Base-by-base conservation (phyloP, 768 basidiomycete species). In the Piloderma croceum region DNA sequence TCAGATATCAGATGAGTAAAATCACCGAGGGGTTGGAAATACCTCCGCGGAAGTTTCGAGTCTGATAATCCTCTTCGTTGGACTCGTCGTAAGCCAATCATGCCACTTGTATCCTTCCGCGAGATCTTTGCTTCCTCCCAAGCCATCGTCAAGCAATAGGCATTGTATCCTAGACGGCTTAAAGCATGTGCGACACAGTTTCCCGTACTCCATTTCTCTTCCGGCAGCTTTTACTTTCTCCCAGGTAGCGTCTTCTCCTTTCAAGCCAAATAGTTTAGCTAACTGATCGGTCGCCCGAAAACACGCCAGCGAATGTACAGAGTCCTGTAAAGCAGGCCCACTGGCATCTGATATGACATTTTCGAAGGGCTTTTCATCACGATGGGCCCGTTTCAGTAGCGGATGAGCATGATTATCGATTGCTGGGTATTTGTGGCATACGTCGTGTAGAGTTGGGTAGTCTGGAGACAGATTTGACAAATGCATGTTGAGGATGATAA, bases 381-480 rank as follows among this genome's bases (percentile, higher is more conserved):
- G 71, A 39, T 73, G 52, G 15, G 61, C 60, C 5, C 61, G 65
- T 18, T 64, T 62, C 34, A 89, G 65, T 15, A 90, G 63, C 2
- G 84, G 80, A 52, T 89, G 87, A 0, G 84, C 81, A 52, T 89
- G 87, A 56, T 88, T 87, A 62, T 89, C 85, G 53, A 85, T 83
- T 1, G 75, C 76, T 15, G 80, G 81, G 36, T 65, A 71, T 19
- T 36, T 31, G 22, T 50, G 43, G 12, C 48, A 29, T 20, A 48
- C 38, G 15, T 42, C 40, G 2, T 27, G 15, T 24, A 50, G 46
- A 31, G 23, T 22, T 13, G 32, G 24, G 34, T 22, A 31, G 6
- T 21, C 11, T 24, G 34, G 31, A 21, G 39, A 39, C 24, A 42
- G 36, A 31, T 7, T 1, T 10, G 3, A 34, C n/a, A 10, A 20